phyloP scores from a whole-genome alignment of 2,329 filamentous ascomycete species.

The Pestalotiopsis sp. region DNA sequence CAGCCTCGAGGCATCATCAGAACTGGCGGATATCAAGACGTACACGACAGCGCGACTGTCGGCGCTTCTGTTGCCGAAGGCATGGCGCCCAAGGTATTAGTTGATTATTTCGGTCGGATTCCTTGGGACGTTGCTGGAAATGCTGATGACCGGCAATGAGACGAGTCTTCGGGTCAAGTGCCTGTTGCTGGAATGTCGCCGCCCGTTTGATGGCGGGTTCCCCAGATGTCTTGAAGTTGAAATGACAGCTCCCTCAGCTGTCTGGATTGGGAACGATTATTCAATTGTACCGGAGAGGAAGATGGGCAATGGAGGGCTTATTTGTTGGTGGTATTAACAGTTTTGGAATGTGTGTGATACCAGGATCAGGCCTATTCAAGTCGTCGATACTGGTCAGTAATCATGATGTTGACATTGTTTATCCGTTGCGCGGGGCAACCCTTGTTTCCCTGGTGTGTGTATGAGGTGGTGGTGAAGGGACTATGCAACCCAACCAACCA shows the following conservation, averaged over 20 bases:
- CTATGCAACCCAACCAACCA: background rate
- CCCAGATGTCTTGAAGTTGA: conserved; percentile 5
- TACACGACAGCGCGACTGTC: conserved; percentile 66
- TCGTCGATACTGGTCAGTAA: background rate
- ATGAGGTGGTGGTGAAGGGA: background rate
- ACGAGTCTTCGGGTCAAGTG: background rate
- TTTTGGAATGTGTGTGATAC: conserved; percentile 2
- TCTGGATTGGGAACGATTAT: background rate
- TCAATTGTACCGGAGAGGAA: background rate
- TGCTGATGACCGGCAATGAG: background rate
- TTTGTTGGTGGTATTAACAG: conserved; percentile 1
- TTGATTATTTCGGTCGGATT: background rate
- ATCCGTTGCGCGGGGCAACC: conserved; percentile 10
- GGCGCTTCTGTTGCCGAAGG: conserved; percentile 54
- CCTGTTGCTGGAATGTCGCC: background rate
- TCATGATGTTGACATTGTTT: conserved; percentile 11
- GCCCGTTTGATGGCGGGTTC: background rate
- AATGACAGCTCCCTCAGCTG: background rate
- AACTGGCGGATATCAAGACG: conserved; percentile 1
- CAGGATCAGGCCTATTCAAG: background rate
- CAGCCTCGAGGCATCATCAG: background rate
- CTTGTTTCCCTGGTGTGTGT: background rate
- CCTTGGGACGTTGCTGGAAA: background rate
- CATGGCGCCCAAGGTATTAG: conserved; percentile 15
- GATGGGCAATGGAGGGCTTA: background rate